Evolutionary conservation across 1,284 basidiomycete genomes (phyloP).

Genomic region (Fomitiporia mediterranea): DNA sequence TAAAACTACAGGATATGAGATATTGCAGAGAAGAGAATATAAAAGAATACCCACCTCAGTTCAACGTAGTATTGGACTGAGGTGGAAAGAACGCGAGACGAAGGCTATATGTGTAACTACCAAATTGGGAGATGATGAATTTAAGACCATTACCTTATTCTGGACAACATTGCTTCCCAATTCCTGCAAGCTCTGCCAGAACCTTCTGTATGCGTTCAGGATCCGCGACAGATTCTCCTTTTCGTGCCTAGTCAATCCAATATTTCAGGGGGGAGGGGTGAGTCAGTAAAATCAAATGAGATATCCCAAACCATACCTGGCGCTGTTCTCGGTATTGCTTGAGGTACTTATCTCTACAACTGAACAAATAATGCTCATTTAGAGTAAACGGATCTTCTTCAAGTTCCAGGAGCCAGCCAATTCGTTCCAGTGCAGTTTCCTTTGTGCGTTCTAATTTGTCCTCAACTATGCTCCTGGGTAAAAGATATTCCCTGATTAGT

Average conservation of each 20-base stretch:
- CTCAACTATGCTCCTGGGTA: slow-evolving; percentile 24
- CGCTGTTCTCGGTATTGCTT: not conserved
- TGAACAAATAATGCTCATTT: slow-evolving; percentile 1
- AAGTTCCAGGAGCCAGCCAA: slow-evolving; percentile 30
- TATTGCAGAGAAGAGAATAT: too few species aligned
- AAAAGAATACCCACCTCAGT: too few species aligned
- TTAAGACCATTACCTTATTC: too few species aligned
- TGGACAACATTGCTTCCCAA: slow-evolving; percentile 31
- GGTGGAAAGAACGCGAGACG: too few species aligned
- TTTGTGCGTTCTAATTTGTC: slow-evolving; percentile 27
- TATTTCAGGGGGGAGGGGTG: not conserved
- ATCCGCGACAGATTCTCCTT: not conserved
- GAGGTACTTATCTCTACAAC: not conserved
- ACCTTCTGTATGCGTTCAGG: not conserved
- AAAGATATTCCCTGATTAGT: too few species aligned
- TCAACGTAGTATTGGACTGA: too few species aligned
- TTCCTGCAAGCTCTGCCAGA: slow-evolving; percentile 18
- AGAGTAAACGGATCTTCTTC: slow-evolving; percentile 24
- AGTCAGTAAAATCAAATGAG: not conserved
- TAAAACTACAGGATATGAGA: too few species aligned
- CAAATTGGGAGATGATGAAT: too few species aligned
- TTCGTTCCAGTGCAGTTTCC: slow-evolving; percentile 23
- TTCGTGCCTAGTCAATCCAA: too few species aligned
- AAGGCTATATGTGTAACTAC: too few species aligned
- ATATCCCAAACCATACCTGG: slow-evolving; percentile 2